phyloP scores from a whole-genome alignment of 2,329 filamentous ascomycete species.

The Aspergillus bombycis region DNA sequence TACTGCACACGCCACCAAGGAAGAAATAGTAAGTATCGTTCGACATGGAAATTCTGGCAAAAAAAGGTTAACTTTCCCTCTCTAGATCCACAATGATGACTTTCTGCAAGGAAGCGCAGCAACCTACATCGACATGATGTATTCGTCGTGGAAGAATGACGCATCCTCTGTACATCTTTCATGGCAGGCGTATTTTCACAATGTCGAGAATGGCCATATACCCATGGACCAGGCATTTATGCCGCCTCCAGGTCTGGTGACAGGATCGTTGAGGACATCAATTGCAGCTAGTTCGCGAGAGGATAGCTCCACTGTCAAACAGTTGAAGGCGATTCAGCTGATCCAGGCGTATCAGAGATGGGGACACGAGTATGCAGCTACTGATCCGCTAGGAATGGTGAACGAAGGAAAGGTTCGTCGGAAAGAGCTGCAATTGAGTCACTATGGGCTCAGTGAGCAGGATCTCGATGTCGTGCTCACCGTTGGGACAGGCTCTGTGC shows the following conservation, averaged over 20 bases:
- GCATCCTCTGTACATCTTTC: constrained; percentile 92
- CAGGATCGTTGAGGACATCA: not conserved
- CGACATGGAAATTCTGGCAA: too few relatives aligned
- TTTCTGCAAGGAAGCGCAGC: constrained; percentile 96
- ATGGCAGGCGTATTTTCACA: constrained; percentile 99
- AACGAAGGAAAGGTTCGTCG: constrained; percentile 45
- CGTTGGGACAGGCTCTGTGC: constrained; percentile 59
- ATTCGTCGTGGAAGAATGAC: constrained; percentile 93
- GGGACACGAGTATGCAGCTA: constrained; percentile 96
- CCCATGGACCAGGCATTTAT: not conserved
- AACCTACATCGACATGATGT: constrained; percentile 99
- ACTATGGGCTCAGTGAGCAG: constrained; percentile 93
- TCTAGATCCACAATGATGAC: constrained; percentile 20
- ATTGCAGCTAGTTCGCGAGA: not conserved
- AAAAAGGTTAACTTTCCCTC: not conserved
- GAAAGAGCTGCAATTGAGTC: constrained; percentile 87
- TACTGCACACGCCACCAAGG: not conserved
- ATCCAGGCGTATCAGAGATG: constrained; percentile 97
- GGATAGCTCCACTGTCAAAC: constrained; percentile 65
- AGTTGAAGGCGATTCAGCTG: constrained; percentile 95
- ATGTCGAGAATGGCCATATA: constrained; percentile 97
- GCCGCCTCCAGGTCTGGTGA: constrained; percentile 58
- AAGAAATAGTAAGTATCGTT: not conserved
- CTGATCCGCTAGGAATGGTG: constrained; percentile 85
- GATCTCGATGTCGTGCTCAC: constrained; percentile 87